Evolutionary conservation across 1,284 basidiomycete genomes (phyloP).

Genomic region (Lignosus rhinocerotis): DNA sequence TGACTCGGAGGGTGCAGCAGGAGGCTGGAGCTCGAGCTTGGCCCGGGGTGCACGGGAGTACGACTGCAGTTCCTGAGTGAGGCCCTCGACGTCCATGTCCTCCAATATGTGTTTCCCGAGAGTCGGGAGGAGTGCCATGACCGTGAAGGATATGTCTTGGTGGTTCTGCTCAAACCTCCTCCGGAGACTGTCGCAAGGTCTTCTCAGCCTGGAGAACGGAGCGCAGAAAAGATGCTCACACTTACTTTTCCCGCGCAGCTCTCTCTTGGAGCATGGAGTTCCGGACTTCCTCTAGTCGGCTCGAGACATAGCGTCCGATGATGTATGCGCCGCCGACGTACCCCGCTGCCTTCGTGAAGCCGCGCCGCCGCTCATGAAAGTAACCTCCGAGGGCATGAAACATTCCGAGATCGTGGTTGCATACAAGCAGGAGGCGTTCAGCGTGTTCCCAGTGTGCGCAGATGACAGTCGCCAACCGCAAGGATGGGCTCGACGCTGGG

Average conservation of each 20-base stretch:
- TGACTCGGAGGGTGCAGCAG: conserved; percentile 35
- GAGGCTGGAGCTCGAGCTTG: conserved; percentile 10
- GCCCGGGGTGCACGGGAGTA: conserved; percentile 38
- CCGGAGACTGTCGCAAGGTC: conserved; percentile 52
- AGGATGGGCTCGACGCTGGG: conserved; percentile 18
- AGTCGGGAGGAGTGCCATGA: conserved; percentile 79
- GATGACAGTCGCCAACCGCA: conserved; percentile 10
- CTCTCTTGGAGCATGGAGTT: conserved; percentile 65
- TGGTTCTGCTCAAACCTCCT: conserved; percentile 82
- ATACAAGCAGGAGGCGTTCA: conserved; percentile 15
- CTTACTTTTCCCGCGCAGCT: conserved; percentile 72
- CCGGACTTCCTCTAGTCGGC: conserved; percentile 73
- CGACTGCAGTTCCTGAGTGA: conserved; percentile 72
- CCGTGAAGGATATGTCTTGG: conserved; percentile 80
- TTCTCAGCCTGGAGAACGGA: conserved; percentile 3
- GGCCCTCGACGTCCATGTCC: conserved; percentile 81
- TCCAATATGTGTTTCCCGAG: conserved; percentile 72
- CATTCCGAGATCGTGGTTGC: conserved; percentile 23
- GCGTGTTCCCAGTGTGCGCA: conserved; percentile 5
- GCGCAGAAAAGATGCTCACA: neutral
- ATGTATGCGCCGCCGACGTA: conserved; percentile 69
- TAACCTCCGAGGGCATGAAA: conserved; percentile 36
- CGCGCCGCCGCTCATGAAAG: conserved; percentile 48
- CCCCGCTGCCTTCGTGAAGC: conserved; percentile 44
- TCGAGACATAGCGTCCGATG: conserved; percentile 62